These are phyloP conservation scores for Rhizoclosmatium sp. DNA, from an alignment of 192 early-diverging fungal species.

Conservation along the genomic window DNA sequence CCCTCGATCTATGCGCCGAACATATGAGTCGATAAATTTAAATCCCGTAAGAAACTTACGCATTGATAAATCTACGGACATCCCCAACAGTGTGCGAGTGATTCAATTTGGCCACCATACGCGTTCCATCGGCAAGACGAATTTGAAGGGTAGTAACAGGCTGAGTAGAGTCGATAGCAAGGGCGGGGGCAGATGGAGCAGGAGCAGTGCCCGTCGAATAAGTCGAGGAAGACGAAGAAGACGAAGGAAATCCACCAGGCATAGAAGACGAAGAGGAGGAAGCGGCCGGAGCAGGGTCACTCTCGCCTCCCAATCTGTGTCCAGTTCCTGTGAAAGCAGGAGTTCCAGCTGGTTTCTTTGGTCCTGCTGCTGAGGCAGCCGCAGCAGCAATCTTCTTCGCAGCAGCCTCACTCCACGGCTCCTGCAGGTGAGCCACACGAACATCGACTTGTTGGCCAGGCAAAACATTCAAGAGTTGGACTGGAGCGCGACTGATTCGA, in stretches of 20 bases:
- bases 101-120: slow-evolving; percentile 90
- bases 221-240: slow-evolving; percentile 16
- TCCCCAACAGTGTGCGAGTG: slow-evolving; percentile 91
- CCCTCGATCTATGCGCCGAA: slow-evolving; percentile 55
- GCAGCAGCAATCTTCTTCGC: slow-evolving; percentile 69
- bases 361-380: neutral
- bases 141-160: slow-evolving; percentile 92
- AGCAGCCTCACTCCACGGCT: slow-evolving; percentile 83
- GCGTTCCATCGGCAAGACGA: slow-evolving; percentile 87
- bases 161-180: slow-evolving; percentile 74
- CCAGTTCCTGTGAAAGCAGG: slow-evolving; percentile 35
- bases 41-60: slow-evolving; percentile 50
- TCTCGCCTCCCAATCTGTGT: slow-evolving; percentile 20
- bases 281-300: slow-evolving; percentile 40
- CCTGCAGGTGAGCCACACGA: slow-evolving; percentile 80
- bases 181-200: slow-evolving; percentile 23
- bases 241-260: slow-evolving; percentile 47
- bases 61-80: slow-evolving; percentile 76
- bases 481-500: slow-evolving; percentile 77
- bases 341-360: slow-evolving; percentile 16
- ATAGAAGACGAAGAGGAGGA: slow-evolving; percentile 27
- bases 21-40: neutral
- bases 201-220: slow-evolving; percentile 29
- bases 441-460: slow-evolving; percentile 92
- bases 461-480: slow-evolving; percentile 84